Evolutionary conservation across 2,329 filamentous ascomycete species (phyloP), one percentile per base, ranked within the genome.

Genomic region (Monilinia vaccinii-corymbosi): DNA sequence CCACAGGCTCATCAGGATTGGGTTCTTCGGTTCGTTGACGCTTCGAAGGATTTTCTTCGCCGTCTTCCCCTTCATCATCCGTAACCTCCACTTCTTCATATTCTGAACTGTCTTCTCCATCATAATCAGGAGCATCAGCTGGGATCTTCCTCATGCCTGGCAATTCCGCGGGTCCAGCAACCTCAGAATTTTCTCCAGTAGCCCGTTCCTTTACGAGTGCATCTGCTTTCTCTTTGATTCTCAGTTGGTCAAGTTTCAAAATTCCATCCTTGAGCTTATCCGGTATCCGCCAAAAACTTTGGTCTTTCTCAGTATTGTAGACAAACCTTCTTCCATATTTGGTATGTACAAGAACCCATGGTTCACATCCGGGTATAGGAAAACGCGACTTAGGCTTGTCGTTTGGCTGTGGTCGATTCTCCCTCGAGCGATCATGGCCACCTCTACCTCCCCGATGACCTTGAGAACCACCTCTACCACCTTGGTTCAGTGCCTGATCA

Each of bases 241-340:
- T 82, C 65, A 86, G 84, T 71, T 87, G 84, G 73, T 96, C 91
- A 59, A 90, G 76, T 64, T 84, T 81, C 55, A 86, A 66, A 58
- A 94, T 89, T 16, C 84, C 91, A 62, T 87, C 85, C 80, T 92
- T 86, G 40, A 99, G 79, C 71, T 94, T 87, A 59, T 90, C 84
- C 0, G 94, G 94, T 68, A 97, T 94, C 69, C 91, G 91, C 94
- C 95, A 99, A 73, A 91, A 91, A 73, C 92, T 97, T 66, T 91
- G 81, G 42, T 93, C 89, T 65, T 93, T 96, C 58, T 82, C 81
- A 0, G 86, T 83, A 67, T 99, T 96, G 76, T 96, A 89, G 2
- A 92, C 91, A 70, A 99, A 99, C 56, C 92, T 83, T 60, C 94
- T 81, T 25, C 90, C 89, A 63, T 93, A 85, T 71, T 91, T 97